Conservation (phyloP, 768 basidiomycete genomes). For the Lyophyllum decastes region DNA sequence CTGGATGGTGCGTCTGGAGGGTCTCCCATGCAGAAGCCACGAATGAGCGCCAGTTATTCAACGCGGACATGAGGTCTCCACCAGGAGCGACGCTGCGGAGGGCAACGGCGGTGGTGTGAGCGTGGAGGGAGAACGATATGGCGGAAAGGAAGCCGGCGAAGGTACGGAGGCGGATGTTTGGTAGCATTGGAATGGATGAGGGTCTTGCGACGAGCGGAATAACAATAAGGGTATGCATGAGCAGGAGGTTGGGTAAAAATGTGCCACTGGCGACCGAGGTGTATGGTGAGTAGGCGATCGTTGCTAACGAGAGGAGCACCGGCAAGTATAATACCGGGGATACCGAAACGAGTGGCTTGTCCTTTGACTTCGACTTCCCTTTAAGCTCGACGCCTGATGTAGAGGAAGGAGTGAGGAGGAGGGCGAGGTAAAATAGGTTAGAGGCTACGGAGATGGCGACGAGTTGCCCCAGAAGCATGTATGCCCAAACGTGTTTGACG, state of each 20-base stretch:
- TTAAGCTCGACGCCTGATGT: too few relatives aligned
- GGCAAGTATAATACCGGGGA: conserved; percentile 37
- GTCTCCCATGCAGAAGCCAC: conserved; percentile 30
- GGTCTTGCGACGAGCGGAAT: conserved; percentile 45
- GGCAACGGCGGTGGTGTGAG: not conserved
- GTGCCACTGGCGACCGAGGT: conserved; percentile 31
- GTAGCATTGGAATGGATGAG: conserved; percentile 3
- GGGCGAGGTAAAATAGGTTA: conserved; percentile 61
- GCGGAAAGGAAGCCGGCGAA: not conserved
- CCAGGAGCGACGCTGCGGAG: too few relatives aligned
- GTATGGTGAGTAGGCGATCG: conserved; percentile 46
- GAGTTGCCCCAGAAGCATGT: conserved; percentile 73
- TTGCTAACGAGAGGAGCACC: conserved; percentile 45
- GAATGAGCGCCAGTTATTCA: conserved; percentile 23
- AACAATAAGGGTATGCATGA: conserved; percentile 59
- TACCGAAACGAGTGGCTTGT: too few relatives aligned
- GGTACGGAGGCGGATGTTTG: not conserved
- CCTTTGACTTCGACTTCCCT: too few relatives aligned
- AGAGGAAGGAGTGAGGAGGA: too few relatives aligned
- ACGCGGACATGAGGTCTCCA: too few relatives aligned
- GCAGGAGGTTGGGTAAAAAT: conserved; percentile 61
- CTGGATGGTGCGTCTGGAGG: conserved; percentile 58
- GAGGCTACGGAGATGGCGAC: conserved; percentile 71
- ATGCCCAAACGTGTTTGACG: conserved; percentile 60
- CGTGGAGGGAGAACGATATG: conserved; percentile 3